A percentile compares a stretch with the other conserved stretches of the same genome.
Conservation (phyloP, 306 rosid species). For the Pterocarpus santalinus region DNA sequence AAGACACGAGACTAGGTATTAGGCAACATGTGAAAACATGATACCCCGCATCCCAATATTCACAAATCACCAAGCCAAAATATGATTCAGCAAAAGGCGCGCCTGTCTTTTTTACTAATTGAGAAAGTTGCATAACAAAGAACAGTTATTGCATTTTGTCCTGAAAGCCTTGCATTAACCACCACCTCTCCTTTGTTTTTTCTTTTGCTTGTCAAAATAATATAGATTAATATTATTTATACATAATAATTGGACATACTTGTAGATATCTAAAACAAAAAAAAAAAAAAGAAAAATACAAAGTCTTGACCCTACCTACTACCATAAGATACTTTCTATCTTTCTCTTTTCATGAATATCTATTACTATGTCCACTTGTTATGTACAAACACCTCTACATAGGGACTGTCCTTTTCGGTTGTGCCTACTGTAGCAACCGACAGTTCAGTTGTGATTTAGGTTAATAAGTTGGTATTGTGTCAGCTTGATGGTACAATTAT, state of each 20-base stretch:
- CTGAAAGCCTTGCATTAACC: slow-evolving; percentile 3
- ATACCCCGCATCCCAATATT: slow-evolving; percentile 30
- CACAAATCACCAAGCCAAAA: slow-evolving; percentile 21
- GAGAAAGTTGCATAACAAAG: slow-evolving; percentile 31
- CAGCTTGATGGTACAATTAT: slow-evolving; percentile 90
- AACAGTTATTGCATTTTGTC: slow-evolving; percentile 27
- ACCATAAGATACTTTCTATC: too few relatives aligned
- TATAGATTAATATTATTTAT: too few relatives aligned
- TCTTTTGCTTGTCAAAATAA: not conserved
- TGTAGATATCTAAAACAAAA: too few relatives aligned
- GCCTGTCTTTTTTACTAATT: slow-evolving; percentile 40
- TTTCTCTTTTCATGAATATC: too few relatives aligned
- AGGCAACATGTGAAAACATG: slow-evolving; percentile 39
- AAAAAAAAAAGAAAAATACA: too few relatives aligned
- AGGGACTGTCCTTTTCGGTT: slow-evolving; percentile 4
- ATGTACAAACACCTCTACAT: not conserved
- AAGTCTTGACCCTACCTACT: too few relatives aligned
- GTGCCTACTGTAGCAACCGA: slow-evolving; percentile 5
- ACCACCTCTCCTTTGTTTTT: not conserved
- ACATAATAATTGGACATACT: too few relatives aligned
- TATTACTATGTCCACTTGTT: too few relatives aligned
- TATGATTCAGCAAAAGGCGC: not conserved
- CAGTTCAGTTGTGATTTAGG: slow-evolving; percentile 24
- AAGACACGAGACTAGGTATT: not conserved
- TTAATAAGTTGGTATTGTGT: slow-evolving; percentile 33